Evolutionary conservation across 208 protist genomes (phyloP), one percentile per base, ranked within the genome.

Genomic region (Acanthamoeba lenticulata): DNA sequence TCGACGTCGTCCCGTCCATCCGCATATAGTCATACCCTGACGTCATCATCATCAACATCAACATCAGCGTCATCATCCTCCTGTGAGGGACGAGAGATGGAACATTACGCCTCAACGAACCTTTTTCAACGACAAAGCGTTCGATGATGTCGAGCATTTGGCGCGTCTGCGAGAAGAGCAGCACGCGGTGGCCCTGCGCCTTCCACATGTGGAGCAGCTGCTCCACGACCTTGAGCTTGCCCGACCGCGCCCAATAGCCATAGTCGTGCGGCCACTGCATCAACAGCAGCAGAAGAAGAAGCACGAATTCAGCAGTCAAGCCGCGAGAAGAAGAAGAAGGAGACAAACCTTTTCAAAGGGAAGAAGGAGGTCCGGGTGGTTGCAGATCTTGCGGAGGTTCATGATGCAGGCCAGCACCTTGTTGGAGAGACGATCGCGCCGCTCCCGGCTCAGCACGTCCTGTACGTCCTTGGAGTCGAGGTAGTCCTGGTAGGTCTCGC

Each of bases 131-230:
- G 17, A 98, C 97, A 74, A 98, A 97, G 40, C 96, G 95, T 85
- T 99, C 98, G 52, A 99, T 96, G 72, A 99, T 98, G 95, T 99
- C 98, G 27, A 99, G 97, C 98, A 99, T 99, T 96, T 99, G 98
- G 55, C 98, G 95, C 17, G 98, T 99, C 96, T 99, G 99, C 4
- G 98, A 98, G 95, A 99, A 99, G 38, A 99, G 38, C 4, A 99
- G 96, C n/a, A 98, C 99, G 47, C 99, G 98, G 90, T 99, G 98
- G 2, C 97, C 97, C 45, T 98, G 92, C 45, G 86, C 52, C 11
- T 98, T 83, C 99, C 99, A 99, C 94, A 99, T 94, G 1, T 90
- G 94, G 32, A 99, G 95, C 85, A 99, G 96, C 88, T 98, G 93
- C 45, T 97, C 94, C 11, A 99, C 93, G 2, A 99, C 98, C 36